These are phyloP conservation scores for Raddia guianensis DNA, from an alignment of 176 grass and related monocot genomes.

Conservation along the genomic window DNA sequence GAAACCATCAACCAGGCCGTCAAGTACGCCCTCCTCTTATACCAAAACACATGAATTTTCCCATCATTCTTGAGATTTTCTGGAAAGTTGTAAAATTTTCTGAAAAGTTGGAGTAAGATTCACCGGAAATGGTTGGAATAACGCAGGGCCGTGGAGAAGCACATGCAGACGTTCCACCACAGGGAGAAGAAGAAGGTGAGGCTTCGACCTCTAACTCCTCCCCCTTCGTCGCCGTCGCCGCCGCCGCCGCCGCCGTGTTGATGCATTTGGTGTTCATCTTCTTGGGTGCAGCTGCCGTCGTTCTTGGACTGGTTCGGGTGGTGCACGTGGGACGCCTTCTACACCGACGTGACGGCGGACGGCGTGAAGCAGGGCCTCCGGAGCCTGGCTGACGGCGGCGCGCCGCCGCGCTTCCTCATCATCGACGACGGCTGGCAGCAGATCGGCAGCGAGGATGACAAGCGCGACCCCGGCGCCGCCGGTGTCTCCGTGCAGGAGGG, in stretches of 20 bases:
- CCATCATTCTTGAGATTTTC: no score
- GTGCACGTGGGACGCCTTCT: constrained; percentile 98
- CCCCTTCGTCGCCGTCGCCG: neutral
- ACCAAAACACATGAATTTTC: no score
- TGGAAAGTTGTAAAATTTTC: no score
- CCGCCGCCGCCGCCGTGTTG: no score
- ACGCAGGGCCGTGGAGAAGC: constrained; percentile 75
- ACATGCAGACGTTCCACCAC: constrained; percentile 73
- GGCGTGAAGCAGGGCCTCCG: constrained; percentile 62
- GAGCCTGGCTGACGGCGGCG: constrained; percentile 65
- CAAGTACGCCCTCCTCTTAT: constrained; percentile 43
- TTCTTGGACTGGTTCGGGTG: constrained; percentile 91
- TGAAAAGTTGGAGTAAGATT: no score
- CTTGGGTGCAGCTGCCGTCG: constrained; percentile 50
- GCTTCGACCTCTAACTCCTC: no score
- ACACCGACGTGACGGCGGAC: constrained; percentile 79
- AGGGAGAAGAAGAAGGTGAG: constrained; percentile 65
- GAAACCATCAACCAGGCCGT: constrained; percentile 58
- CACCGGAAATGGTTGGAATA: neutral
- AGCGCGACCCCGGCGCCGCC: constrained; percentile 7
- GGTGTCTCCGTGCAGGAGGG: constrained; percentile 75
- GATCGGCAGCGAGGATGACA: constrained; percentile 55
- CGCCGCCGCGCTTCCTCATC: constrained; percentile 78
- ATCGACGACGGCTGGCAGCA: constrained; percentile 91
- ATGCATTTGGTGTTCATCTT: neutral